These are phyloP conservation scores for Cucumis melo DNA, from an alignment of 306 rosid genomes.

Conservation along the genomic window DNA sequence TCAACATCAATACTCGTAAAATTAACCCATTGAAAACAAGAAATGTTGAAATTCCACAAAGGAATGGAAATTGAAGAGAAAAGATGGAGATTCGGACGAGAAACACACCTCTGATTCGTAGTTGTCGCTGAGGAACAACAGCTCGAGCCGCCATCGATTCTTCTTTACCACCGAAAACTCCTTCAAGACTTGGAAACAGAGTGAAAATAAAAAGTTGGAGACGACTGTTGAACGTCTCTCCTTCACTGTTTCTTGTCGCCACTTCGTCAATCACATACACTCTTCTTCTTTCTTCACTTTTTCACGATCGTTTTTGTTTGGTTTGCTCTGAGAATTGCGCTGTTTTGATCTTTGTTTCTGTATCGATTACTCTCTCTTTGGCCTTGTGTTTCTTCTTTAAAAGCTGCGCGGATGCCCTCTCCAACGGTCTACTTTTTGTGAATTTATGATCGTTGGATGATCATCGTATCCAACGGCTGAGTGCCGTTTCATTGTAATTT, in stretches of 20 bases:
- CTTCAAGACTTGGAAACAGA: constrained; percentile 52
- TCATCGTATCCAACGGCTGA: constrained; percentile 11
- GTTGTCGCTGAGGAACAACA: constrained; percentile 19
- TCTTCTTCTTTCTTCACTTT: background rate
- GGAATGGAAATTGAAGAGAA: background rate
- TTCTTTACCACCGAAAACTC: constrained; percentile 33
- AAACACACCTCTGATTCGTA: constrained; percentile 22
- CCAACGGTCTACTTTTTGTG: constrained; percentile 28
- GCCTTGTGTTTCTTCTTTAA: background rate
- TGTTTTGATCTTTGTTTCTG: background rate
- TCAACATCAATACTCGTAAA: background rate
- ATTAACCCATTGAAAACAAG: background rate
- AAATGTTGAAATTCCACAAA: background rate
- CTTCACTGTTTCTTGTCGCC: constrained; percentile 41
- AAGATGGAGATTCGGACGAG: background rate
- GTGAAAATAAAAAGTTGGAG: constrained; percentile 56
- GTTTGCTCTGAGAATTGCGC: background rate
- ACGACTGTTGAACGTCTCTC: constrained; percentile 52
- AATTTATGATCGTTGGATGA: constrained; percentile 19
- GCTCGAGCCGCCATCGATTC: constrained; percentile 42
- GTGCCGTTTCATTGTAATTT: background rate
- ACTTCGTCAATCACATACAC: constrained; percentile 19
- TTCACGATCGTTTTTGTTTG: background rate
- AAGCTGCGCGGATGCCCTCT: constrained; percentile 4
- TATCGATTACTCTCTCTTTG: background rate